Conservation (phyloP, 2,329 filamentous ascomycete species). For the Neobulgaria alba region DNA sequence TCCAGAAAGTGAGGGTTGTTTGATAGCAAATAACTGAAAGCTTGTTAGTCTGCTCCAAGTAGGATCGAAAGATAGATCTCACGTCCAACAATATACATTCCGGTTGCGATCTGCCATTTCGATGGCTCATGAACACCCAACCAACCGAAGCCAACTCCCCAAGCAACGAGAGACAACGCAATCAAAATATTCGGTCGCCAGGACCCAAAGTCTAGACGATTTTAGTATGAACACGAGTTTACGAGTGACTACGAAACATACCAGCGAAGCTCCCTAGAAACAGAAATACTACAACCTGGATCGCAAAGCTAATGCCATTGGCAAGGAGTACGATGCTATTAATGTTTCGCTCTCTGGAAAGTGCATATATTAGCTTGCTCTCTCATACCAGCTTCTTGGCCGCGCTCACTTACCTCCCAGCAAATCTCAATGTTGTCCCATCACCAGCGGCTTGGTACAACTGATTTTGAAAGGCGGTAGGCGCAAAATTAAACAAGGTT, state of each 20-base stretch:
- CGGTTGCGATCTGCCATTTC: conserved; percentile 52
- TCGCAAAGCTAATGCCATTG: conserved; percentile 59
- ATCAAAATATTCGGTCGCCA: conserved; percentile 57
- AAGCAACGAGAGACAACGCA: conserved; percentile 51
- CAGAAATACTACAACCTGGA: conserved; percentile 47
- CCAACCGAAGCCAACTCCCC: conserved; percentile 58
- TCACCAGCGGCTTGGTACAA: conserved; percentile 51
- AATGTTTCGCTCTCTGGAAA: conserved; percentile 27
- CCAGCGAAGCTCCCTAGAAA: conserved; percentile 34
- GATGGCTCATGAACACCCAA: conserved; percentile 51
- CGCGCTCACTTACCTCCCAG: conserved; percentile 33
- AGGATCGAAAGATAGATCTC: conserved; percentile 1
- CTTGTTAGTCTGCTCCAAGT: background rate
- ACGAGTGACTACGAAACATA: conserved; percentile 21
- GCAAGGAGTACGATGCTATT: conserved; percentile 56
- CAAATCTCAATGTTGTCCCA: conserved; percentile 43
- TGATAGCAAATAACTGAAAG: conserved; percentile 51
- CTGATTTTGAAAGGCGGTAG: conserved; percentile 57
- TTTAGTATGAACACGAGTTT: conserved; percentile 9
- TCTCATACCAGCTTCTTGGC: too few relatives aligned
- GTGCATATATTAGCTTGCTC: background rate
- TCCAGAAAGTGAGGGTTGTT: conserved; percentile 61
- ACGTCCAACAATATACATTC: conserved; percentile 54
- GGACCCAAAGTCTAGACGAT: conserved; percentile 54
- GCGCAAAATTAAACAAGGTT: conserved; percentile 44